phyloP scores from a whole-genome alignment of 345 rosid genomes.

The Rhizophora apiculata region DNA sequence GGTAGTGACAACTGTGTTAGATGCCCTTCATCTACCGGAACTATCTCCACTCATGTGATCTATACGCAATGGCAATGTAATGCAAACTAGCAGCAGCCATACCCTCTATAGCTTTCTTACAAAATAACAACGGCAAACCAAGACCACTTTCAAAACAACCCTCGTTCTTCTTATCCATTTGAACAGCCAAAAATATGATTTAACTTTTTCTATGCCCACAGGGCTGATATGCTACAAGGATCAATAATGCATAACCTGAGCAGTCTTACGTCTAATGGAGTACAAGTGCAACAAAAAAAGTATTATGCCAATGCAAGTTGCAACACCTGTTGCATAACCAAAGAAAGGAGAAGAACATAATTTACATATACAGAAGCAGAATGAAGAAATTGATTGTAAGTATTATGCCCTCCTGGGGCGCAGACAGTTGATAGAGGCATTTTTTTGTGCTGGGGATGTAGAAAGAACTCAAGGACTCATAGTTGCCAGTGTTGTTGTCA shows the following conservation, averaged over 20 bases:
- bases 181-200: not conserved
- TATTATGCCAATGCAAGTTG: too few relatives aligned
- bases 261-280: too few relatives aligned
- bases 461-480: slow-evolving; percentile 9
- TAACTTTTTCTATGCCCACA: slow-evolving; percentile 57
- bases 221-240: not conserved
- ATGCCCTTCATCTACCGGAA: slow-evolving; percentile 58
- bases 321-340: too few relatives aligned
- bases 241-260: too few relatives aligned
- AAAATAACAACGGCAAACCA: slow-evolving; percentile 38
- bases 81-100: slow-evolving; percentile 90
- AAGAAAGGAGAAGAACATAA: not conserved
- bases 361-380: slow-evolving; percentile 4
- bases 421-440: too few relatives aligned
- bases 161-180: not conserved
- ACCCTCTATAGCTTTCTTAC: slow-evolving; percentile 66
- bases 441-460: not conserved
- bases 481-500: not conserved
- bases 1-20: slow-evolving; percentile 62
- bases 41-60: slow-evolving; percentile 54
- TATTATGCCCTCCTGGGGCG: too few relatives aligned
- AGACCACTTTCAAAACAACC: not conserved
- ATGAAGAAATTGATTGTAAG: not conserved
- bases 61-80: slow-evolving; percentile 88
- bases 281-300: not conserved